A percentile compares a stretch with the other conserved stretches of the same genome.
Evolutionary conservation across 2,329 filamentous ascomycete species (phyloP).

Genomic region (Huntiella bhutanensis): DNA sequence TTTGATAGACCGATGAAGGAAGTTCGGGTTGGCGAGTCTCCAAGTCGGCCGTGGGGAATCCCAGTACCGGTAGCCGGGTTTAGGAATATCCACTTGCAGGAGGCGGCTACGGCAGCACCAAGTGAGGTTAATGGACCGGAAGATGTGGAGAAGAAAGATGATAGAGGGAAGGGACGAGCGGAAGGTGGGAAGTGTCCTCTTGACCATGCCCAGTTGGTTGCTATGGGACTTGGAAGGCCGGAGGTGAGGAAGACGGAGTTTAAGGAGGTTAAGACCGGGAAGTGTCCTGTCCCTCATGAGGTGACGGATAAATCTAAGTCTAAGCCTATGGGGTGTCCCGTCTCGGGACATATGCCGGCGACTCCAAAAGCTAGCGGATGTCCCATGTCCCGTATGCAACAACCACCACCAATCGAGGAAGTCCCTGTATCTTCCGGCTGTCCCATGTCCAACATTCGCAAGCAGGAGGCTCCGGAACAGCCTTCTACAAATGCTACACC

Average conservation of each 20-base stretch:
- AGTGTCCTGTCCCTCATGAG: neutral
- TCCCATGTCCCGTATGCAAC: too few species aligned
- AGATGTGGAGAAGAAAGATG: neutral
- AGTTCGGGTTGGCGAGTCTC: constrained; percentile 81
- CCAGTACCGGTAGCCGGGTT: constrained; percentile 42
- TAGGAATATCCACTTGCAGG: neutral
- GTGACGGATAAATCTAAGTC: neutral
- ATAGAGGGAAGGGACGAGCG: neutral
- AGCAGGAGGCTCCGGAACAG: too few species aligned
- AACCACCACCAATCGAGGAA: too few species aligned
- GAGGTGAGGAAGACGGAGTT: neutral
- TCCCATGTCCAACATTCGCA: neutral
- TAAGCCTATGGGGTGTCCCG: neutral
- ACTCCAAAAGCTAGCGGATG: too few species aligned
- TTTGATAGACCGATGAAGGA: constrained; percentile 79
- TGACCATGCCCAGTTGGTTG: constrained; percentile 27
- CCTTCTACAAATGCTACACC: neutral
- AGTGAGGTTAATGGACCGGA: neutral
- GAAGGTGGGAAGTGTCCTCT: constrained; percentile 37
- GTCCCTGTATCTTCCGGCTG: neutral
- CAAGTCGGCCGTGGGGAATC: constrained; percentile 85
- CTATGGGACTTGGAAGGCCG: constrained; percentile 15
- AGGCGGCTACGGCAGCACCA: neutral
- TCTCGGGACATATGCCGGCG: neutral
- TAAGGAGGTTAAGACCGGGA: too few species aligned